Base-by-base conservation (phyloP, 2,329 filamentous ascomycete species). In the Botrytis medusae region DNA sequence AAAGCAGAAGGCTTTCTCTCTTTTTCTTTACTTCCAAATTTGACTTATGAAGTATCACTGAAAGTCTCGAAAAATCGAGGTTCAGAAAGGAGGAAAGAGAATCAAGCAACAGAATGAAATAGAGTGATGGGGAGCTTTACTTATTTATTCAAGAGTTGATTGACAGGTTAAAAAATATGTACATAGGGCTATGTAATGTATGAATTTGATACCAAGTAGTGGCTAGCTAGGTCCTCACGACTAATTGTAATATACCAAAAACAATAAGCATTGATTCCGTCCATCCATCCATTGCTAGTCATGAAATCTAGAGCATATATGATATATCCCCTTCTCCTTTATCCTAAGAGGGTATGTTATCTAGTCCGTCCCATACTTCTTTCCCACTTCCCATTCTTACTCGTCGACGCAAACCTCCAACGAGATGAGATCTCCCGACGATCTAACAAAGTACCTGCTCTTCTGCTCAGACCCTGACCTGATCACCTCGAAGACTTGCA, bases 341-440 rank as follows among this genome's bases (percentile, higher is more conserved):
- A 9, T 65, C 18, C 29, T 25, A 64, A 25, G 9, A 16, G 10
- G 8, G 40, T 63, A 44, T 44, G 22, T 32, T 32, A n/a, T 32
- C 16, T 29, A 34, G 40, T 8, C 10, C 44, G 40, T 4, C 10
- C 44, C 16, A 7, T n/a, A 48, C 44, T 25, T 54, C 48, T n/a
- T n/a, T 25, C 25, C 48, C 40, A 42, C 10, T 14, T 64, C 18
- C 29, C 22, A 32, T 14, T 29, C 40, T 60, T 64, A 65, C 62
- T 48, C 22, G 18, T 4, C 5, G 7, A 25, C 59, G 34, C 34
- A 32, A 46, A n/a, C 40, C 59, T 40, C 25, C 34, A 40, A 29
- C 61, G 29, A 29, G n/a, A 51, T n/a, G 25, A 67, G 63, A 67
- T 37, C 44, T 67, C 29, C 63, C 63, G 46, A n/a, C 44, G 63